Percentiles rank a stretch among this genome's conserved stretches.
These are phyloP conservation scores for Phellopilus nigrolimitatus DNA, from an alignment of 1,284 basidiomycete genomes.

Conservation along the genomic window DNA sequence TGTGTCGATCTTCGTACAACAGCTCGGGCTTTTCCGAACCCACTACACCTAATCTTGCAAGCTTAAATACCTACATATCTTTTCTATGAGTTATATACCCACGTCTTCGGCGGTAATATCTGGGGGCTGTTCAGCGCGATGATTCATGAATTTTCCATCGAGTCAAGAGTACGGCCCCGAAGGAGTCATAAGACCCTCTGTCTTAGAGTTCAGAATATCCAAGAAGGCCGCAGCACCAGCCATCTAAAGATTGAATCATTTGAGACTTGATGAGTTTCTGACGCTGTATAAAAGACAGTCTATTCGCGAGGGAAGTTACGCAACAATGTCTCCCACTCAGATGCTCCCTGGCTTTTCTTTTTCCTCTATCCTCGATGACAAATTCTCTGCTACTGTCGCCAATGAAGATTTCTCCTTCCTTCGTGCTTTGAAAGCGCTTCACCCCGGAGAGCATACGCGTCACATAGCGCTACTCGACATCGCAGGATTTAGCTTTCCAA, in stretches of 20 bases:
- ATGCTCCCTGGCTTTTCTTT: background rate
- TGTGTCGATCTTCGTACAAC: too few species aligned
- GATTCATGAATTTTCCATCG: too few species aligned
- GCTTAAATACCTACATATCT: too few species aligned
- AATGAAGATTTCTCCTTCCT: slow-evolving; percentile 1
- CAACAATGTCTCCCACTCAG: background rate
- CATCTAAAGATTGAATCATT: background rate
- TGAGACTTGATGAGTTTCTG: too few species aligned
- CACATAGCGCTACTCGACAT: slow-evolving; percentile 20
- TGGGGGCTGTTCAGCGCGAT: too few species aligned
- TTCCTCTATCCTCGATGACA: background rate
- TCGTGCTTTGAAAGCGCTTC: background rate
- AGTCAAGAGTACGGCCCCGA: too few species aligned
- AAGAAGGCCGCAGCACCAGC: background rate
- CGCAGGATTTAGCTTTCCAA: slow-evolving; percentile 18
- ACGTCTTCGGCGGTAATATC: too few species aligned
- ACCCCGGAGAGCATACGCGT: slow-evolving; percentile 11
- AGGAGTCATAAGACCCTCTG: too few species aligned
- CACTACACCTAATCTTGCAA: too few species aligned
- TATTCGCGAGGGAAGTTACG: background rate
- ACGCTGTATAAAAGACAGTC: too few species aligned
- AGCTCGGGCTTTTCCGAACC: too few species aligned
- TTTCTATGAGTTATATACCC: too few species aligned
- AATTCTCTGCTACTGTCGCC: background rate
- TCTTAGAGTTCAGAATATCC: background rate